Evolutionary conservation across 345 rosid genomes (phyloP).

Genomic region (Acer negundo): DNA sequence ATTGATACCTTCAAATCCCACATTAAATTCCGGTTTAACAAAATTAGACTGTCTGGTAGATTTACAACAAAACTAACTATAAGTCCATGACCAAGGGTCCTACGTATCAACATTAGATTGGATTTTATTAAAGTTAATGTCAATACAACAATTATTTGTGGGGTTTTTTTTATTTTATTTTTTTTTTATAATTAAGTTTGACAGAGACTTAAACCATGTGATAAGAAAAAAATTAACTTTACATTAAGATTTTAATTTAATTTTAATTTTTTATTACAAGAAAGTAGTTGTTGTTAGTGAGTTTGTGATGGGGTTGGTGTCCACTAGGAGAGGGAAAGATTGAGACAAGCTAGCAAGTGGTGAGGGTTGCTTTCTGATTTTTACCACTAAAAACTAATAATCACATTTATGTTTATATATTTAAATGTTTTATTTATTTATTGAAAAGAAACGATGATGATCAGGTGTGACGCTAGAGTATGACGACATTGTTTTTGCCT

Average conservation of each 20-base stretch:
- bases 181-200: neutral
- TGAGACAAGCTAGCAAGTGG: constrained; percentile 10
- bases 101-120: neutral
- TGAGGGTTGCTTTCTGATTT: constrained; percentile 11
- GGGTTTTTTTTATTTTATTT: too few species aligned
- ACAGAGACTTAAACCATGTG: neutral
- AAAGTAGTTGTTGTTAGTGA: neutral
- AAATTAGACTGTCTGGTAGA: neutral
- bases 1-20: neutral
- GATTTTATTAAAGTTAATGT: neutral
- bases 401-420: neutral
- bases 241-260: too few species aligned
- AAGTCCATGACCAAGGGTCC: neutral
- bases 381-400: neutral
- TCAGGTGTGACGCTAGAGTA: neutral
- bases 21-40: rapidly evolving
- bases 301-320: constrained; percentile 10
- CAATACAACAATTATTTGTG: too few species aligned
- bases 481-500: neutral
- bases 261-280: too few species aligned
- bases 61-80: neutral
- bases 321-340: constrained; percentile 22
- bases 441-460: neutral
- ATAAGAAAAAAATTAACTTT: neutral
- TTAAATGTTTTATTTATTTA: neutral